phyloP scores from a whole-genome alignment of 768 basidiomycete species.

The Aureoboletus auriporus region DNA sequence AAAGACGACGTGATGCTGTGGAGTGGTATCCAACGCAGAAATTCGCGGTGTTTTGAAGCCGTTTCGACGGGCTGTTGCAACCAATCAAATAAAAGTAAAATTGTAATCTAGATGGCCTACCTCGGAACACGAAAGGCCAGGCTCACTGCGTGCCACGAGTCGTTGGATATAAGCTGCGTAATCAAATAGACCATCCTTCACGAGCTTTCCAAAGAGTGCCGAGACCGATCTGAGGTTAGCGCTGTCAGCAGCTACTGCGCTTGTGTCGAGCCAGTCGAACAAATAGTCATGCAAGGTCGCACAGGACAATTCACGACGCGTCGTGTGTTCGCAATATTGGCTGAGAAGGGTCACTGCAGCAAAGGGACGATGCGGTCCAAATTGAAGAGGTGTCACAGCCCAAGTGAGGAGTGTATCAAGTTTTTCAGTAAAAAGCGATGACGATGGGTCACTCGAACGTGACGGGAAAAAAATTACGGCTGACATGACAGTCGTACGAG shows the following conservation, averaged over 20 bases:
- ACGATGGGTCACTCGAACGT: slow-evolving; percentile 30
- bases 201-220: slow-evolving; percentile 66
- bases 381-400: slow-evolving; percentile 77
- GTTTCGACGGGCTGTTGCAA: slow-evolving; percentile 6
- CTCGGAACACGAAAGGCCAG: slow-evolving; percentile 50
- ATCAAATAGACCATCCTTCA: slow-evolving; percentile 67
- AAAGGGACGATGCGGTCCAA: slow-evolving; percentile 76
- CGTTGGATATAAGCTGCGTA: slow-evolving; percentile 74
- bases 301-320: slow-evolving; percentile 56
- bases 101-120: slow-evolving; percentile 30
- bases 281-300: slow-evolving; percentile 70
- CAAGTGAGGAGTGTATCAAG: slow-evolving; percentile 74
- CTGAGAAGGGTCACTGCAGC: slow-evolving; percentile 68
- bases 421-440: slow-evolving; percentile 55
- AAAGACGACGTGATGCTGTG: slow-evolving; percentile 55
- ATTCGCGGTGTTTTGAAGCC: slow-evolving; percentile 62
- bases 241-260: slow-evolving; percentile 53
- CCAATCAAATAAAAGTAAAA: background rate
- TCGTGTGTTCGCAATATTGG: slow-evolving; percentile 59
- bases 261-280: slow-evolving; percentile 78
- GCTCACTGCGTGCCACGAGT: slow-evolving; percentile 75
- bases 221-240: slow-evolving; percentile 58
- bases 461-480: slow-evolving; percentile 56
- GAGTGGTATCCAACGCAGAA: slow-evolving; percentile 71
- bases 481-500: slow-evolving; percentile 56